Base-by-base conservation (phyloP, 805 yeast species). In the Sungouiozyma intestinalis region DNA sequence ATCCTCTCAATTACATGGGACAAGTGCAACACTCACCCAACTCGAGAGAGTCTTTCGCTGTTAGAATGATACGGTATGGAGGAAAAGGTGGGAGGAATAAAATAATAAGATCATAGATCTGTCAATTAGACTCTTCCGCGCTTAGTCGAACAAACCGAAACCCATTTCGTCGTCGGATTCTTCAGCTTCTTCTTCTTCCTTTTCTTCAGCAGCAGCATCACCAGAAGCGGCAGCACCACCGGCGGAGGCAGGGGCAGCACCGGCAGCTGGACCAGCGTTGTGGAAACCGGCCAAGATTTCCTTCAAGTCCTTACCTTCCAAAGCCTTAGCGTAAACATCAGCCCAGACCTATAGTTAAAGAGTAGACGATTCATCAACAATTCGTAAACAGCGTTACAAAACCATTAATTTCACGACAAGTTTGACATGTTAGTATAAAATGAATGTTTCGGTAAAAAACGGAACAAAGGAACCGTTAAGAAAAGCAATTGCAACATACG, bases 121-220 rank as follows among this genome's bases (percentile, higher is more conserved):
- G 31, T 16, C 31, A n/a, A n/a, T n/a, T n/a, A n/a, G n/a, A n/a
- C n/a, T n/a, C n/a, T 38, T 37, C 14, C 16, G 21, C 40, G 70
- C 57, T 73, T 82, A 84, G 72, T 83, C 94, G 76, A 84, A 84
- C 72, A 84, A 77, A 74, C 92, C 92, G 80, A 83, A 79, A 62
- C 92, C 94, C 92, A 84, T 81, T 73, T 82, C 94, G 62, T 79
- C 87, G 65, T 80, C 87, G 53, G 82, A 77, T 68, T 76, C 84
- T 59, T 80, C 87, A 52, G 81, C 76, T 68, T 76, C 84, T 58
- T 68, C 80, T 50, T 60, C 76, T 40, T 70, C 81, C 53, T 72
- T 79, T 54, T 67, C 85, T 54, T 68, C 84, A 54, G 71, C 83
- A 49, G 71, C 86, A 44, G 58, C 77, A 31, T 52, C 72, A 43